A percentile compares a stretch with the other conserved stretches of the same genome.
These are phyloP conservation scores for Pisolithus tinctorius DNA, from an alignment of 768 basidiomycete genomes.

Conservation along the genomic window DNA sequence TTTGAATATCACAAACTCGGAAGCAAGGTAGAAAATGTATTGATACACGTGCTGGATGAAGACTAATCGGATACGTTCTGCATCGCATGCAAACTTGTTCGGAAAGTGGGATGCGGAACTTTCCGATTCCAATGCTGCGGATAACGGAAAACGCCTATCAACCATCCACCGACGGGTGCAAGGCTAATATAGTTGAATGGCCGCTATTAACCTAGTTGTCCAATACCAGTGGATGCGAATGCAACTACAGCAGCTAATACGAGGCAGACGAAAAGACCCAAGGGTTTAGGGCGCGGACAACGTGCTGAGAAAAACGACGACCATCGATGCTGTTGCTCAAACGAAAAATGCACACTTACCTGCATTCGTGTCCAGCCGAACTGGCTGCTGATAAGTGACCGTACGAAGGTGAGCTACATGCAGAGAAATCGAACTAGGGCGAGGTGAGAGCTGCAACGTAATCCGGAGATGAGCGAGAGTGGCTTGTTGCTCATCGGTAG, in stretches of 20 bases:
- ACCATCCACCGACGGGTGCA: not conserved
- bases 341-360: conserved; percentile 10
- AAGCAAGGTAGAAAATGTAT: not conserved
- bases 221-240: not conserved
- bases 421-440: conserved; percentile 16
- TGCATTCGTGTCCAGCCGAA: conserved; percentile 5
- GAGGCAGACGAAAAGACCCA: not conserved
- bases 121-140: not conserved
- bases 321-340: not conserved
- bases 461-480: conserved; percentile 17
- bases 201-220: not conserved
- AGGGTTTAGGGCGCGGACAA: not conserved
- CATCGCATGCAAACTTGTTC: not conserved
- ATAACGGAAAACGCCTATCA: not conserved
- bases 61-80: not conserved
- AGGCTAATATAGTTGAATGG: not conserved
- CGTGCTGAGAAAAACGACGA: not conserved
- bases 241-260: not conserved
- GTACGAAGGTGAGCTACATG: conserved; percentile 22
- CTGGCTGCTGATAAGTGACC: conserved; percentile 18
- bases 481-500: conserved; percentile 2
- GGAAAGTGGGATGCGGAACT: not conserved
- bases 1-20: not conserved
- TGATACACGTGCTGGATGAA: not conserved
- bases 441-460: conserved; percentile 20